Evolutionary conservation across 2,329 filamentous ascomycete genomes (phyloP), one percentile per base, ranked within the genome.

Genomic region (Blastomyces percursus): DNA sequence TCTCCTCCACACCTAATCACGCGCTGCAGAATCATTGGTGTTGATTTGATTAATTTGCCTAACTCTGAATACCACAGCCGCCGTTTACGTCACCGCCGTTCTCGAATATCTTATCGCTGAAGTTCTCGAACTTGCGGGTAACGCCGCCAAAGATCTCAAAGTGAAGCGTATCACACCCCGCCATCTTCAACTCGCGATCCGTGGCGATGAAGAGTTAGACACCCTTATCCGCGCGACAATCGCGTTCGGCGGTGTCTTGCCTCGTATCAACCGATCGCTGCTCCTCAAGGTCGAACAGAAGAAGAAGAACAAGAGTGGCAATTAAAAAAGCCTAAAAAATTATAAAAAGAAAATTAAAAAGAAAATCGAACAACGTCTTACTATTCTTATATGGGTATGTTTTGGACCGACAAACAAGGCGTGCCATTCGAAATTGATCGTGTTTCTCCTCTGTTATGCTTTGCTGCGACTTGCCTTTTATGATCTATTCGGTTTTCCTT

Each of bases 121-220:
- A 85, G 93, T 99, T 56, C 88, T 99, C 71, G 94, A 99, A 79
- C 84, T 99, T 68, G 94, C 94, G 76, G 94, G 94, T 78, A 99
- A 99, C 77, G 94, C 94, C 61, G 94, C 94, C 78, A 97, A 97
- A 84, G 94, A 99, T 78, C 89, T 97, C 75, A 99, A 97, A 81
- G 94, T 97, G 81, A 99, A 97, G 87, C 94, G 94, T 79, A 99
- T 99, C 79, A 97, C 93, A 14, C 94, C 94, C 62, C 92, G 94
- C 77, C 94, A 99, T 78, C 81, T 99, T 68, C 94, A 99, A 79
- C 89, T 99, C 66, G 94, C 94, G 71, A 99, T 99, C 75, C 91
- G 94, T 73, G 94, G 94, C 74, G 94, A 99, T 77, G 94, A 99
- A 80, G 94, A 99, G 79, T 84, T 99, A 70, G 94, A 99, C 77